Evolutionary conservation across 805 yeast species (phyloP), one percentile per base, ranked within the genome.

Genomic region (Schwanniomyces polymorphus): DNA sequence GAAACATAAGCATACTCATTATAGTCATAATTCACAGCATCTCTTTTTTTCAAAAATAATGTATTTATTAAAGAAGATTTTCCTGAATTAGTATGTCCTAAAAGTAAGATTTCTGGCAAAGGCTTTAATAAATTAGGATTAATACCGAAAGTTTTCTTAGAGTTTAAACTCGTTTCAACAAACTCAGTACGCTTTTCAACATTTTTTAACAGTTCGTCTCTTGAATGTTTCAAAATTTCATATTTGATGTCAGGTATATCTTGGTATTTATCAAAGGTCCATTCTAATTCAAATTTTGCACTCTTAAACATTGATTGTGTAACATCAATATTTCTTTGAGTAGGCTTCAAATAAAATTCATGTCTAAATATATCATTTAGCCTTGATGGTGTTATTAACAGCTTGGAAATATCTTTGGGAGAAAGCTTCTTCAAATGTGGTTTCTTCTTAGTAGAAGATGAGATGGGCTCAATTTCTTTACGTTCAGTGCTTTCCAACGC

Each of bases 11-110:
- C 92, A 49, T 69, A 76, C 41, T 63, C 63, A 7, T 64, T 58
- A 8, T 47, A 42, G 47, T 64, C 58, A 16, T 58, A 60, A 2
- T 63, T 48, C 18, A 52, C 63, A 35, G 60, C 63, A 44, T 60
- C 58, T 23, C 58, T 56, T 7, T 65, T 61, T 31, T 68, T 67
- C 1, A 81, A 69, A 4, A 87, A 65, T 7, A 89, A 46, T 10
- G 78, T 79, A 57, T 88, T 87, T 35, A 91, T 69, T 23, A 91
- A 61, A 0, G 95, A 82, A 0, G 96, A 88, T 60, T 91, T 91
- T 0, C 97, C 97, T 7, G 85, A 91, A 56, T 91, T 91, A 41
- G 95, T 85, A 52, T 88, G 79, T 0, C 97, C 97, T 39, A 91
- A 55, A 41, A 91, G 75, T 3, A 86, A 70, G 4, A 90, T 79